Evolutionary conservation across 768 basidiomycete species (phyloP).

Genomic region (Lyophyllum semitale): DNA sequence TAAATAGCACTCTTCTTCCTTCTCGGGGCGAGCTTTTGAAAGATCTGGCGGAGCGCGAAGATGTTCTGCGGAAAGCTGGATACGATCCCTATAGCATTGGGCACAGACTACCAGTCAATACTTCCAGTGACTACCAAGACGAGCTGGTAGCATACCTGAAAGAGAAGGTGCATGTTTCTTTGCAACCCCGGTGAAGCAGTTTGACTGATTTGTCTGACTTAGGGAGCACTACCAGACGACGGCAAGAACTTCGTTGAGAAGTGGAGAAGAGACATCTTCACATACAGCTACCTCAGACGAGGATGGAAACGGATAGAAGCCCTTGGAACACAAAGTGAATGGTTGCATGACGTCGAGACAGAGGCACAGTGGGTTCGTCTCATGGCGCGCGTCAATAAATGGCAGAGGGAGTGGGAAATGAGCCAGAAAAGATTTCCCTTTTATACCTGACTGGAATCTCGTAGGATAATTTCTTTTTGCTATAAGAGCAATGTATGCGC

Average conservation of each 20-base stretch:
- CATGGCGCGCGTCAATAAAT: slow-evolving; percentile 46
- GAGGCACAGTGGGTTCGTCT: slow-evolving; percentile 54
- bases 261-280: slow-evolving; percentile 43
- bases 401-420: slow-evolving; percentile 56
- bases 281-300: slow-evolving; percentile 34
- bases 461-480: not conserved
- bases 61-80: slow-evolving; percentile 37
- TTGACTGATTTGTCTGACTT: not conserved
- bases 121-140: slow-evolving; percentile 43
- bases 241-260: slow-evolving; percentile 50
- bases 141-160: slow-evolving; percentile 35
- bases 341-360: slow-evolving; percentile 49
- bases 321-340: slow-evolving; percentile 38
- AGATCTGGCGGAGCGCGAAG: slow-evolving; percentile 44
- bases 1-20: slow-evolving; percentile 41
- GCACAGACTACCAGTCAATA: slow-evolving; percentile 40
- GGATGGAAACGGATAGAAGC: slow-evolving; percentile 49
- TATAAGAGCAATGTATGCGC: too few species aligned
- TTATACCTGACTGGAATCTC: slow-evolving; percentile 7
- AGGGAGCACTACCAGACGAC: slow-evolving; percentile 42
- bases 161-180: slow-evolving; percentile 22
- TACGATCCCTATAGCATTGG: slow-evolving; percentile 52
- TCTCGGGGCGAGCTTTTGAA: slow-evolving; percentile 37
- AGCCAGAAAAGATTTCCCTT: slow-evolving; percentile 17
- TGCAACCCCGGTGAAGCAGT: not conserved